These are phyloP conservation scores for Ceratocystis destructans DNA, from an alignment of 2,329 filamentous ascomycete genomes.

Conservation along the genomic window DNA sequence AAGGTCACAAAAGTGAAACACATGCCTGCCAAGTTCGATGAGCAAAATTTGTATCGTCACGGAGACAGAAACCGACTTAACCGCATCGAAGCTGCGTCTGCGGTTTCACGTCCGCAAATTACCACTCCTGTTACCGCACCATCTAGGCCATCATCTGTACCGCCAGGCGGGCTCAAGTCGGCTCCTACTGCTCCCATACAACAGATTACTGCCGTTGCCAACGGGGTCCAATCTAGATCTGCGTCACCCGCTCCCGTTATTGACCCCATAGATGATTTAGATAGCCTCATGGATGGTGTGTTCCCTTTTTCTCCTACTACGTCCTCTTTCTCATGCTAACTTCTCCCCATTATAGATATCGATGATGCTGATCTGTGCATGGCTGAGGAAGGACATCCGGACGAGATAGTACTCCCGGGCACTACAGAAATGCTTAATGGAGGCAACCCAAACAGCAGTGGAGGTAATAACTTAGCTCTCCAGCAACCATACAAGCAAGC, in stretches of 20 bases:
- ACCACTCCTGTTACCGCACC: background rate
- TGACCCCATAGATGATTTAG: slow-evolving; percentile 20
- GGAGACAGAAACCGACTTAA: slow-evolving; percentile 34
- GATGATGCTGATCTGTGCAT: slow-evolving; percentile 66
- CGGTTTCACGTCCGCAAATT: background rate
- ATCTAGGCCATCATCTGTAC: background rate
- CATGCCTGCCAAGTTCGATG: slow-evolving; percentile 56
- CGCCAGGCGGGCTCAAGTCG: background rate
- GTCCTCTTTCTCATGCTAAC: background rate
- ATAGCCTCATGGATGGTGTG: slow-evolving; percentile 24
- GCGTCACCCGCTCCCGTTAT: slow-evolving; percentile 15
- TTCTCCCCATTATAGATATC: slow-evolving; percentile 39
- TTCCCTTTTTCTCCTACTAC: background rate
- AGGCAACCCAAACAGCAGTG: background rate
- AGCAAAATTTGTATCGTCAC: slow-evolving; percentile 69
- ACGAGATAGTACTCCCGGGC: slow-evolving; percentile 51
- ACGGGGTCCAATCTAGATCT: slow-evolving; percentile 1
- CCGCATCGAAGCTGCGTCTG: background rate
- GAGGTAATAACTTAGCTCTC: slow-evolving; percentile 17
- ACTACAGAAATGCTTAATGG: background rate
- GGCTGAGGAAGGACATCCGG: slow-evolving; percentile 54
- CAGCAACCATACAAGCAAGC: slow-evolving; percentile 19
- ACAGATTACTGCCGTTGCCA: slow-evolving; percentile 26
- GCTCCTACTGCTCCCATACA: slow-evolving; percentile 20
- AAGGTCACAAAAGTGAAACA: slow-evolving; percentile 86